Conservation (phyloP, 177 flowering plant species). For the Vitis hybrid region DNA sequence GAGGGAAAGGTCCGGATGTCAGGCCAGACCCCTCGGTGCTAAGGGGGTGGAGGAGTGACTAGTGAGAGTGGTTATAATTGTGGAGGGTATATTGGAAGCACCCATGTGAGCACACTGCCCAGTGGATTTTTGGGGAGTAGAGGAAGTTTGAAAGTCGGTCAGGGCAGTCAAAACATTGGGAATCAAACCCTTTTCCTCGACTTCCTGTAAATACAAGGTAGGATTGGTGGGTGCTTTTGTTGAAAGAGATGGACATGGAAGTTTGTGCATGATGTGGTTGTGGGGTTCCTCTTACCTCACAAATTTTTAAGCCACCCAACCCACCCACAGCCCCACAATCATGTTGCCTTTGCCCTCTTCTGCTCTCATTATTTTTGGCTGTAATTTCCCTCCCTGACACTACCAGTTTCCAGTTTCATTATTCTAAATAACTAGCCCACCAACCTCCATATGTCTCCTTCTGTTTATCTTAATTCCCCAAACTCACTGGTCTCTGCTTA, state of each 20-base stretch:
- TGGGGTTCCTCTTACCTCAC: background rate
- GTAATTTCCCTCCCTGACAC: background rate
- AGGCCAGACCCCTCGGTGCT: too few species aligned
- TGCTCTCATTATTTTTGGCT: background rate
- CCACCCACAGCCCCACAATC: constrained; percentile 1
- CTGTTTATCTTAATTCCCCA: too few species aligned
- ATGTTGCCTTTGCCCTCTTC: background rate
- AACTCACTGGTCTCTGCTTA: too few species aligned
- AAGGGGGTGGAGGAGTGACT: too few species aligned
- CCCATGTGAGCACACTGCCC: constrained; percentile 11
- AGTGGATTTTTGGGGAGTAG: background rate
- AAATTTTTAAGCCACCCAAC: constrained; percentile 1
- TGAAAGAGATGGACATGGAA: constrained; percentile 3
- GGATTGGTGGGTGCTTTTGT: background rate
- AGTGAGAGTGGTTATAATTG: background rate
- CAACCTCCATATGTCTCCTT: background rate
- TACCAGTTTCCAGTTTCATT: background rate
- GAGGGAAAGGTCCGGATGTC: too few species aligned
- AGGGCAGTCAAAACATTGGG: constrained; percentile 7
- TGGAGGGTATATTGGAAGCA: background rate
- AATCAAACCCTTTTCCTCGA: background rate
- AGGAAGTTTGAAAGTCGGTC: constrained; percentile 4
- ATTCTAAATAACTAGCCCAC: background rate
- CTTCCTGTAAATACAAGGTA: constrained; percentile 1
- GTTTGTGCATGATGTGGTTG: background rate